phyloP scores from a whole-genome alignment of 345 rosid species.

The Camelina laxa region DNA sequence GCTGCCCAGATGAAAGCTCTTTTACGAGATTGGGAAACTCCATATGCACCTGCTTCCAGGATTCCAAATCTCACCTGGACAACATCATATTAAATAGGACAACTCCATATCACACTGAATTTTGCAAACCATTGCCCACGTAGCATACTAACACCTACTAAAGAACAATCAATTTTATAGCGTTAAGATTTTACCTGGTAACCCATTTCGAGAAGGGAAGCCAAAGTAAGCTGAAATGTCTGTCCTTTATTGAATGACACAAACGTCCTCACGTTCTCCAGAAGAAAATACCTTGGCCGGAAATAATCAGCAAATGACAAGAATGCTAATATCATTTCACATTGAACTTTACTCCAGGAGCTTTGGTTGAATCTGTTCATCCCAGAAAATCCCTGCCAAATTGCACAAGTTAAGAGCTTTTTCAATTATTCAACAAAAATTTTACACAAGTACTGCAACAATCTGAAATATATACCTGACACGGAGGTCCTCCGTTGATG shows the following conservation, averaged over 20 bases:
- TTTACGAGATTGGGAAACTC: conserved; percentile 88
- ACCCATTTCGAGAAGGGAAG: conserved; percentile 66
- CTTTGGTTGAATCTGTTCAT: conserved; percentile 82
- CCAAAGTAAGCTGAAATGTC: conserved; percentile 78
- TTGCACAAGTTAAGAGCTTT: neutral
- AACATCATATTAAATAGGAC: conserved; percentile 16
- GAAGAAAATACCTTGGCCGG: conserved; percentile 83
- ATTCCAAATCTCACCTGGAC: conserved; percentile 88
- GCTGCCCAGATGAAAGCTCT: conserved; percentile 96
- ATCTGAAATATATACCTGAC: conserved; percentile 60
- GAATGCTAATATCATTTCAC: conserved; percentile 61
- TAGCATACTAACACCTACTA: neutral
- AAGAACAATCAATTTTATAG: neutral
- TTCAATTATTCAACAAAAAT: neutral
- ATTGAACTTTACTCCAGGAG: conserved; percentile 83
- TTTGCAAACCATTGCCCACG: neutral
- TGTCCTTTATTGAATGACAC: conserved; percentile 85
- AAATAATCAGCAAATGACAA: conserved; percentile 83
- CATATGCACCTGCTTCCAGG: conserved; percentile 92
- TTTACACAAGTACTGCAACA: neutral
- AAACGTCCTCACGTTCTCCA: conserved; percentile 88
- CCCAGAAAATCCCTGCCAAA: conserved; percentile 85
- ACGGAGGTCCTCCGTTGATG: conserved; percentile 96
- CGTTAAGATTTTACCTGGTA: conserved; percentile 50
- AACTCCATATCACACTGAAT: neutral